These are phyloP conservation scores for Verticillium alfalfae DNA, from an alignment of 2,329 filamentous ascomycete genomes.

Conservation along the genomic window DNA sequence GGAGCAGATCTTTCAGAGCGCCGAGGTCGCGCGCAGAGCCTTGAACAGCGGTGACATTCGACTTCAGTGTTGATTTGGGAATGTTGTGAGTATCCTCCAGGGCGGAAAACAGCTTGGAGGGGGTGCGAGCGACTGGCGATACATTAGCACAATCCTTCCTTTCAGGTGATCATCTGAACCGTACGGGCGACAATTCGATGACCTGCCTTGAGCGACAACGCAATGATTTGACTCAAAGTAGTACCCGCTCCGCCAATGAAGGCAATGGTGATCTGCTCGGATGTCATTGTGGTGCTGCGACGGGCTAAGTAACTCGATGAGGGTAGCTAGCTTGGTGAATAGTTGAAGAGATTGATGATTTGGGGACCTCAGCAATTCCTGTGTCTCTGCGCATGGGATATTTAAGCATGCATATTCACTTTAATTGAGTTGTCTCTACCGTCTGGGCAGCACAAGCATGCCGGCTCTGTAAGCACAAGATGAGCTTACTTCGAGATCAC, in stretches of 20 bases:
- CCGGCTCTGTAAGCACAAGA: too few relatives aligned
- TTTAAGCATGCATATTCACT: neutral
- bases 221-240: neutral
- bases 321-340: neutral
- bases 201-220: neutral
- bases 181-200: neutral
- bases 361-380: too few relatives aligned
- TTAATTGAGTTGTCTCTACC: too few relatives aligned
- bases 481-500: too few relatives aligned
- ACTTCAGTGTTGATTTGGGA: neutral
- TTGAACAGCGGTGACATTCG: neutral
- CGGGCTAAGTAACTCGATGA: neutral
- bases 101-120: neutral
- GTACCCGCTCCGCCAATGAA: neutral
- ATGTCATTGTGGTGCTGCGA: neutral
- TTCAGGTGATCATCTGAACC: neutral
- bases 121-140: conserved; percentile 1
- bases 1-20: neutral
- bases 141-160: neutral
- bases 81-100: neutral
- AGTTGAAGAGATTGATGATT: too few relatives aligned
- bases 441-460: too few relatives aligned
- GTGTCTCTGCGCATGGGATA: neutral
- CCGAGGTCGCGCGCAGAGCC: conserved; percentile 1
- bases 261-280: neutral